phyloP scores from a whole-genome alignment of 1,284 basidiomycete genomes.

The Stygiomarasmius scandens region DNA sequence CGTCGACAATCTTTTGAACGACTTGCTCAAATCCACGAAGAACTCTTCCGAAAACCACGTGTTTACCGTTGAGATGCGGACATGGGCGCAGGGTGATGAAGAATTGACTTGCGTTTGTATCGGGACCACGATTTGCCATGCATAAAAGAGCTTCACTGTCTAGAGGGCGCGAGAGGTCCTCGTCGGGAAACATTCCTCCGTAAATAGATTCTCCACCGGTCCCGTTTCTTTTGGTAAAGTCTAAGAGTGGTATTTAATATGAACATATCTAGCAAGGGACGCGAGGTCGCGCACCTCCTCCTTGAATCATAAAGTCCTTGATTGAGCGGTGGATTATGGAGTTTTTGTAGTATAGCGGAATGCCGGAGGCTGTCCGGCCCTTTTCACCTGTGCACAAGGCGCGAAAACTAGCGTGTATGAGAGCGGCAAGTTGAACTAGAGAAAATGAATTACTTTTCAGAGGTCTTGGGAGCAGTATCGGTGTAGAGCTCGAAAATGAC shows the following conservation, averaged over 20 bases:
- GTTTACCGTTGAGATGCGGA: slow-evolving; percentile 55
- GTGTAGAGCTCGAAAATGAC: slow-evolving; percentile 83
- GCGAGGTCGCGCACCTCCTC: slow-evolving; percentile 73
- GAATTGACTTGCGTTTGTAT: slow-evolving; percentile 83
- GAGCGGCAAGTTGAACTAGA: neutral
- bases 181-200: slow-evolving; percentile 73
- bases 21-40: slow-evolving; percentile 66
- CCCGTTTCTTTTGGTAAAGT: slow-evolving; percentile 79
- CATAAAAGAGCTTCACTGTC: slow-evolving; percentile 75
- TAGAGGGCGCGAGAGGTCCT: slow-evolving; percentile 68
- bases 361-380: slow-evolving; percentile 67
- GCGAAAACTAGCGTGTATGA: slow-evolving; percentile 64
- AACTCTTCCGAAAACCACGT: slow-evolving; percentile 77
- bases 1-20: slow-evolving; percentile 52
- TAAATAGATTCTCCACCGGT: slow-evolving; percentile 86
- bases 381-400: slow-evolving; percentile 88
- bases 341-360: slow-evolving; percentile 83
- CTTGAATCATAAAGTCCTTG: slow-evolving; percentile 87
- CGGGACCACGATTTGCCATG: slow-evolving; percentile 83
- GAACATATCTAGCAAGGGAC: too few species aligned
- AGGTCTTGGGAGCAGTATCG: slow-evolving; percentile 77
- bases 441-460: slow-evolving; percentile 64
- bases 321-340: slow-evolving; percentile 82
- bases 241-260: too few species aligned
- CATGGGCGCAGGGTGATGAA: slow-evolving; percentile 70